These are phyloP conservation scores for Rhodotorula sp. DNA, from an alignment of 1,284 basidiomycete genomes.

Conservation along the genomic window DNA sequence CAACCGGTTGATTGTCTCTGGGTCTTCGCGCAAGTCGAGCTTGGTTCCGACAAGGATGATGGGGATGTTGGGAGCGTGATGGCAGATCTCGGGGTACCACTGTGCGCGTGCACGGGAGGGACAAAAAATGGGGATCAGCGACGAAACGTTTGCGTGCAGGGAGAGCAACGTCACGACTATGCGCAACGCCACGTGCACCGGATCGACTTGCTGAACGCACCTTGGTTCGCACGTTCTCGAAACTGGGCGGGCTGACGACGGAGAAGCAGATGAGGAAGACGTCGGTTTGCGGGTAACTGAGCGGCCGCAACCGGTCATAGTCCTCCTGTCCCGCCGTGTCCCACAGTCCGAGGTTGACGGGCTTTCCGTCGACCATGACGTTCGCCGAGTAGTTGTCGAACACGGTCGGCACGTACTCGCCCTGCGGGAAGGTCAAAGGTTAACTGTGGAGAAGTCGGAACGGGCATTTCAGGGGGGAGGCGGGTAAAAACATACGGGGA, in stretches of 20 bases:
- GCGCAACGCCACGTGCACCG: too few relatives aligned
- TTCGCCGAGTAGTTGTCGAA: constrained; percentile 82
- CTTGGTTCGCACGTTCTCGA: constrained; percentile 98
- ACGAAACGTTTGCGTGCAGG: neutral
- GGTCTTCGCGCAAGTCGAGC: constrained; percentile 94
- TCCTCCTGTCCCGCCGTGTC: constrained; percentile 99
- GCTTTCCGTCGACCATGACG: constrained; percentile 98
- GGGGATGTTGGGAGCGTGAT: constrained; percentile 89
- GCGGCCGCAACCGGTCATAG: constrained; percentile 94
- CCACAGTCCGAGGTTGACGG: constrained; percentile 95
- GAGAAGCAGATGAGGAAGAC: constrained; percentile 99
- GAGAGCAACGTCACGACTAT: too few relatives aligned
- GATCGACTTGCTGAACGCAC: constrained; percentile 50
- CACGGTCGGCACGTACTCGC: constrained; percentile 94
- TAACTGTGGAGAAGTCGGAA: neutral
- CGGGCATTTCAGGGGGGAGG: neutral
- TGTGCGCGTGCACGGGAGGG: constrained; percentile 48
- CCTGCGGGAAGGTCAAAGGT: constrained; percentile 53
- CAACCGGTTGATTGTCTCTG: constrained; percentile 82
- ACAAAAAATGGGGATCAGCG: neutral
- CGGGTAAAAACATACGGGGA: constrained; percentile 64
- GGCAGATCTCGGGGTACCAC: constrained; percentile 96
- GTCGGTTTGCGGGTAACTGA: constrained; percentile 98
- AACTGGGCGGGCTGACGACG: constrained; percentile 92
- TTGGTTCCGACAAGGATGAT: constrained; percentile 97